Base-by-base conservation (phyloP, 306 rosid genomes). In the Lathyrus tuberosus region DNA sequence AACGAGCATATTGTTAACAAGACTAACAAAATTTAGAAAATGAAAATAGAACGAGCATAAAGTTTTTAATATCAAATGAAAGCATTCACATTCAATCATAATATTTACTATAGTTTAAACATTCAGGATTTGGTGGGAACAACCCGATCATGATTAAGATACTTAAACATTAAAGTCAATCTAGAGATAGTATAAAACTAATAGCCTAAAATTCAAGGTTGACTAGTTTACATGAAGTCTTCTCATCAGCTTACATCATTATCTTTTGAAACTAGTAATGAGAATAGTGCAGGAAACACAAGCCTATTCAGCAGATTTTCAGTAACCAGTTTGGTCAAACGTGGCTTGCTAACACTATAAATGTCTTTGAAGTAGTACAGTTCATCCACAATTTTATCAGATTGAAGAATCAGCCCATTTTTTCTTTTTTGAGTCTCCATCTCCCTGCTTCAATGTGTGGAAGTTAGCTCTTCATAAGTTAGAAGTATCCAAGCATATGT, bases 351-450 rank as follows among this genome's bases (percentile, higher is more conserved):
- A 4, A 84, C 77, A 68, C 49, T 74, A 49, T 88, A 84, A 40
- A 86, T 85, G 81, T 86, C 97, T 73, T 86, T 88, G 5, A 91
- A 74, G 86, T 86, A 91, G 81, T 91, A 91, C 52, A 91, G 70
- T 75, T 88, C 88, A 65, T 88, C 93, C 14, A 74, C 59, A 66
- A 91, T 68, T 70, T 86, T 85, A 58, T 91, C 93, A 62, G 89
- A 80, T 79, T 85, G 91, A 65, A 84, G 75, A 74, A 83, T 76
- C 42, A 91, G 62, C 37, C 80, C 85, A 35, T 80, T 73, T 70
- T 83, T 85, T 67, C 80, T 85, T 70, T 79, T 78, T 46, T 68
- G 33, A 51, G 53, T 68, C 71, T 75, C 74, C 63, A 52, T 73
- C 76, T 81, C 86, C 87, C 91, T 91, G 92, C 80, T 78, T 72